Percentiles rank a stretch among this genome's conserved stretches.
phyloP scores from a whole-genome alignment of 345 rosid species.

The Eucalyptus regnans region DNA sequence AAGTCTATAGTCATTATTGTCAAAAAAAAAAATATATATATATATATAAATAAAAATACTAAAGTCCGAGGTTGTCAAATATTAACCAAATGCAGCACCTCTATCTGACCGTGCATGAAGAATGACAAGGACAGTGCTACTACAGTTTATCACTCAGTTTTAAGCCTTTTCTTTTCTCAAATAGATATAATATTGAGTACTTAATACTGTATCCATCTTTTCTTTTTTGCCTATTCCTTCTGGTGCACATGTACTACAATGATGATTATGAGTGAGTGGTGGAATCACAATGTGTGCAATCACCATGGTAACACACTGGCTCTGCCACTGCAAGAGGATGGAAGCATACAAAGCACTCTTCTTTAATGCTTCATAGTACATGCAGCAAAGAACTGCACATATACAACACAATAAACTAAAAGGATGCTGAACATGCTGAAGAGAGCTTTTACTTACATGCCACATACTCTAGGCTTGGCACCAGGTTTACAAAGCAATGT shows the following conservation, averaged over 20 bases:
- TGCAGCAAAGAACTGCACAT: background rate
- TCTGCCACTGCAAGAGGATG: background rate
- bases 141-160: background rate
- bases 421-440: background rate
- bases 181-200: background rate
- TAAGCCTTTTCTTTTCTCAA: background rate
- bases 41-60: background rate
- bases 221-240: background rate
- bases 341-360: background rate
- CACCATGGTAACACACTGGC: background rate
- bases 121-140: background rate
- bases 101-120: background rate
- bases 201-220: background rate
- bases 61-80: background rate
- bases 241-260: background rate
- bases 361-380: background rate
- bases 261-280: background rate
- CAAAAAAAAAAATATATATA: background rate
- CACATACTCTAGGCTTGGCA: background rate
- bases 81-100: background rate
- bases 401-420: background rate
- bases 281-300: background rate
- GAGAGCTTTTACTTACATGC: background rate
- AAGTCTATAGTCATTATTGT: background rate
- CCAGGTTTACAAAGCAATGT: background rate